Percentiles rank a stretch among this genome's conserved stretches.
These are phyloP conservation scores for Beta vulgaris DNA, from an alignment of 148 eudicot species.

Conservation along the genomic window DNA sequence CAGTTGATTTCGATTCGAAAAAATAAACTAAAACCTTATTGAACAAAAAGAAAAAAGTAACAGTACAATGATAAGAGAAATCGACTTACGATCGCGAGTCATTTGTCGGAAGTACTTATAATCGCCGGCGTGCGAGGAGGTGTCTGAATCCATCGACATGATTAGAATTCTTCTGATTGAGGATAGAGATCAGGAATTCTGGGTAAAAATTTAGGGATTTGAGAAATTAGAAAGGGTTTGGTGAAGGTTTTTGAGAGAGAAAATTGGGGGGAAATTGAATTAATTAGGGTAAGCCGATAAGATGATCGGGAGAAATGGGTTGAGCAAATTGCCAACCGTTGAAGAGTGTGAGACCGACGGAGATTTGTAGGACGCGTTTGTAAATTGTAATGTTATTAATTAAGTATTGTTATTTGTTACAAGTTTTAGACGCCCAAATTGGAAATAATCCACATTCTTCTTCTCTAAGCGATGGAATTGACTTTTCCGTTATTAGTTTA, in stretches of 20 bases:
- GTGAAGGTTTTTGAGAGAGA: neutral
- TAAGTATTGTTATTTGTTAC: neutral
- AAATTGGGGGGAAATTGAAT: neutral
- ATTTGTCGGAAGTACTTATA: slow-evolving; percentile 62
- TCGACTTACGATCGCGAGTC: slow-evolving; percentile 74
- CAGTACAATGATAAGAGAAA: neutral
- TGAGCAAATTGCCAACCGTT: slow-evolving; percentile 5
- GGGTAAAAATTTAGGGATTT: neutral
- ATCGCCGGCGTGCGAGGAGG: slow-evolving; percentile 58
- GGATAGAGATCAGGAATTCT: neutral
- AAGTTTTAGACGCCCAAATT: no score
- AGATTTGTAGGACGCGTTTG: slow-evolving; percentile 14
- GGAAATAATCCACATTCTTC: no score
- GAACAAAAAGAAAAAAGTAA: no score
- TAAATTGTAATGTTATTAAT: neutral
- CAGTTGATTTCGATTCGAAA: neutral
- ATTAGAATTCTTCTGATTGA: neutral
- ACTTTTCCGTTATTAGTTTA: no score
- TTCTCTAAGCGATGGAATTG: no score
- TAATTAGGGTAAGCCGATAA: slow-evolving; percentile 15
- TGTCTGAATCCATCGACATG: slow-evolving; percentile 87
- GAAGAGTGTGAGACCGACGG: slow-evolving; percentile 2
- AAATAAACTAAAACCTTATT: neutral
- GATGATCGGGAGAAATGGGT: slow-evolving; percentile 12
- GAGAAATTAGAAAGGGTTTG: neutral